phyloP scores from a whole-genome alignment of 345 rosid species.

The Kernera saxatilis region DNA sequence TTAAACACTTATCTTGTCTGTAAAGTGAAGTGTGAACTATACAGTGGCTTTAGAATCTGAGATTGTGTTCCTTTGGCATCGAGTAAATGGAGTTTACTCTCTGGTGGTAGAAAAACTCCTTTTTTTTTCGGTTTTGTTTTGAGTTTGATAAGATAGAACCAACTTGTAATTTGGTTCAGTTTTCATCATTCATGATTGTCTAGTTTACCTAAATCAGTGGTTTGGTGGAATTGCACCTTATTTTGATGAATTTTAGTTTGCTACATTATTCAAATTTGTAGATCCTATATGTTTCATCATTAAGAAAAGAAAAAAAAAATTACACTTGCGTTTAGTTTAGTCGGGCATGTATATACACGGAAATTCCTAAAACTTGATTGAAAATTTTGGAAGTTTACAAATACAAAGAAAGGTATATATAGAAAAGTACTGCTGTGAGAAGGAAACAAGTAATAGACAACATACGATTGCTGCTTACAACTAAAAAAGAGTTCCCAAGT shows the following conservation, averaged over 20 bases:
- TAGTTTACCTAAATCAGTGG: background rate
- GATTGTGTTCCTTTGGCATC: conserved; percentile 1
- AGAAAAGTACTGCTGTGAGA: background rate
- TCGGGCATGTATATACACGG: background rate
- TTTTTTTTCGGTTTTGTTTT: background rate
- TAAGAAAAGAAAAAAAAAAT: background rate
- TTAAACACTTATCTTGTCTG: background rate
- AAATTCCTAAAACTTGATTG: background rate
- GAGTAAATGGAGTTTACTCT: background rate
- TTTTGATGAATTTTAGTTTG: background rate
- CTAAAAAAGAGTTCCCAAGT: conserved; percentile 19
- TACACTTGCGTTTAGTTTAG: background rate
- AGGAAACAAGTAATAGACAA: background rate
- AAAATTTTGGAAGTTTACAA: conserved; percentile 3
- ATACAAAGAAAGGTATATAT: background rate
- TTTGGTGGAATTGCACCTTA: background rate
- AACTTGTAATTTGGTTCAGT: background rate
- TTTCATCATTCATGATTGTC: background rate
- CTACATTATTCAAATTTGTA: background rate
- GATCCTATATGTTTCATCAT: background rate
- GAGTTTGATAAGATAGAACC: background rate
- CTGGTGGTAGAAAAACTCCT: background rate
- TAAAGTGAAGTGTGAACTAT: conserved; percentile 6
- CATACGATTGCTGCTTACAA: conserved; percentile 5
- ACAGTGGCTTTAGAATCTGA: background rate